Evolutionary conservation across 768 basidiomycete genomes (phyloP), one percentile per base, ranked within the genome.

Genomic region (Amanita rimosa): DNA sequence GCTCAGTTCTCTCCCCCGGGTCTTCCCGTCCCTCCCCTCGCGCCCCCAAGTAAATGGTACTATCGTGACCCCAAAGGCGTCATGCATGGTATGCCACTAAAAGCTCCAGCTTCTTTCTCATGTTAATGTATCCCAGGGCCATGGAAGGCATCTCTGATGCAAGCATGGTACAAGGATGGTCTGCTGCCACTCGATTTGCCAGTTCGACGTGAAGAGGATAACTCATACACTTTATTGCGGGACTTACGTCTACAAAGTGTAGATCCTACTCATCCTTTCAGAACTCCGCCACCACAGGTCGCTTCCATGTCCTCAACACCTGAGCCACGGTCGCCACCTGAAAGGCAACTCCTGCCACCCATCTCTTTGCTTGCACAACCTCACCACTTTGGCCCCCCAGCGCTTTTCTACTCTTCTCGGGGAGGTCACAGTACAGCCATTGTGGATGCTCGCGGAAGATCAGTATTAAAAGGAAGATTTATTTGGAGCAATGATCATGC

Each of bases 341-440:
- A 77, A 40, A 79, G 76, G 50, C 80, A 83, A 1, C 64, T 91
- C 0, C 69, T 91, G 21, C 61, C 66, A 6, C 87, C 87, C 0
- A 81, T 88, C 46, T 91, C 89, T 14, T 70, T 92, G 5, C 69
- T 92, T 16, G 59, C 79, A 11, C 89, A 92, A 55, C 83, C 89
- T 7, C 74, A 72, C 34, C 87, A 88, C 60, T 92, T 88, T 56
- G 89, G 89, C 0, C 89, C 89, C 19, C 89, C 89, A 4, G 85
- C 89, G 1, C 63, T 92, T 14, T 92, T 92, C 66, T 92, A 76
- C 62, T 89, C 88, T 8, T 85, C 87, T 8, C 81, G 89, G n/a
- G 89, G 89, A 17, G 89, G 89, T 0, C 87, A 90, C 57, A 92
- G 88, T 57, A 92, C 89, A 0, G 72, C 85, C 4, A 87, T 92